A percentile compares a stretch with the other conserved stretches of the same genome.
Evolutionary conservation across 352 stramenopile species (phyloP).

Genomic region (Phytophthora hybrid): DNA sequence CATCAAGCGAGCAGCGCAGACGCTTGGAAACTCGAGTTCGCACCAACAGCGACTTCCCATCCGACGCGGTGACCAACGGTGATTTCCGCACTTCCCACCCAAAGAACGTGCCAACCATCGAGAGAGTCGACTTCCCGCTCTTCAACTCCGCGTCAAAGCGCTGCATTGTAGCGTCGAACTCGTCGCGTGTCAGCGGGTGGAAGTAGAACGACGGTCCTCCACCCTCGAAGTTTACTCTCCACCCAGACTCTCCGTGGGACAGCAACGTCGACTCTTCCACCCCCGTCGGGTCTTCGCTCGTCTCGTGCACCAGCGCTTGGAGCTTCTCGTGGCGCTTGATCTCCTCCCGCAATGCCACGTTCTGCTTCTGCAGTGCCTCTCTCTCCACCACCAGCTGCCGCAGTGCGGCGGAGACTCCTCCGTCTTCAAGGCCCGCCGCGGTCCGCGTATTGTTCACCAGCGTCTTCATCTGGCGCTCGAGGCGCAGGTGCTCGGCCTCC

Average conservation of each 20-base stretch:
- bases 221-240: constrained; percentile 26
- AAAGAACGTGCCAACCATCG: constrained; percentile 30
- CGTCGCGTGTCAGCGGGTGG: constrained; percentile 28
- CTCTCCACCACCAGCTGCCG: constrained; percentile 37
- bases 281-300: constrained; percentile 27
- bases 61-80: constrained; percentile 33
- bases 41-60: constrained; percentile 23
- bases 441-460: constrained; percentile 21
- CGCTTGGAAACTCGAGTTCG: constrained; percentile 24
- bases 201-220: constrained; percentile 39
- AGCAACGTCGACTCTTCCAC: constrained; percentile 24
- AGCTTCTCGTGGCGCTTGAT: constrained; percentile 38
- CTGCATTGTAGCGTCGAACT: constrained; percentile 29
- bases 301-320: constrained; percentile 18
- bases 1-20: constrained; percentile 24
- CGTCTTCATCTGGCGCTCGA: constrained; percentile 41
- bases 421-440: not conserved
- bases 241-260: constrained; percentile 11
- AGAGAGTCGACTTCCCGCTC: constrained; percentile 1
- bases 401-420: constrained; percentile 14
- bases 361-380: constrained; percentile 39
- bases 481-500: constrained; percentile 33
- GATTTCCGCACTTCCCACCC: constrained; percentile 39
- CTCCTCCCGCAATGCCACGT: constrained; percentile 38
- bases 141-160: constrained; percentile 28